A percentile compares a stretch with the other conserved stretches of the same genome.
Evolutionary conservation across 495 filamentous ascomycete genomes (phyloP).

Genomic region (Oleoguttula mirabilis): DNA sequence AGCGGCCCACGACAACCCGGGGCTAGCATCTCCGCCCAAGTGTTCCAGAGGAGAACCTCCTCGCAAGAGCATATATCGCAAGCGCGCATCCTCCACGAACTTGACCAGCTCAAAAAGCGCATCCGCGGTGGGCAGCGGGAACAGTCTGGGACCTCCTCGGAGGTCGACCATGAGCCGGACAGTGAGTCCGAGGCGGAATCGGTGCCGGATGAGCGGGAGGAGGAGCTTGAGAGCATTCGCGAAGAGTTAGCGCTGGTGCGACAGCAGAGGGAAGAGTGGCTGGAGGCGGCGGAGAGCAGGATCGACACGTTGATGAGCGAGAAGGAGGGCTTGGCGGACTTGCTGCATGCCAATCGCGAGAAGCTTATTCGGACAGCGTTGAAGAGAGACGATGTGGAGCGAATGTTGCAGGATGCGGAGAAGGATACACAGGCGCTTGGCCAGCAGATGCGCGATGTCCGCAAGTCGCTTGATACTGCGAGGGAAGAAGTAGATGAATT

Average conservation of each 20-base stretch:
- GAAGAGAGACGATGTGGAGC: neutral
- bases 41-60: conserved; percentile 6
- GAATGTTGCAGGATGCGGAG: neutral
- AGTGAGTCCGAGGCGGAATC: conserved; percentile 9
- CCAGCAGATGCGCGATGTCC: neutral
- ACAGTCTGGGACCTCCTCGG: neutral
- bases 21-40: conserved; percentile 14
- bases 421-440: neutral
- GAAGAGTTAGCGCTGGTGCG: conserved; percentile 8
- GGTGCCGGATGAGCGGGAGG: conserved; percentile 8
- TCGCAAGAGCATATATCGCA: conserved; percentile 4
- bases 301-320: conserved; percentile 15
- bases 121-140: conserved; percentile 8
- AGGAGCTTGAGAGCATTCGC: conserved; percentile 18
- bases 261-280: conserved; percentile 16
- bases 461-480: neutral
- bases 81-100: conserved; percentile 13
- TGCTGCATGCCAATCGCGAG: neutral
- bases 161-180: conserved; percentile 15
- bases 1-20: neutral
- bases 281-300: conserved; percentile 13
- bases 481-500: neutral
- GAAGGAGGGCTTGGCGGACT: conserved; percentile 11
- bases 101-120: conserved; percentile 12
- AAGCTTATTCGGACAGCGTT: neutral